Base-by-base conservation (phyloP, 768 basidiomycete species). In the Pleurotus giganteus region DNA sequence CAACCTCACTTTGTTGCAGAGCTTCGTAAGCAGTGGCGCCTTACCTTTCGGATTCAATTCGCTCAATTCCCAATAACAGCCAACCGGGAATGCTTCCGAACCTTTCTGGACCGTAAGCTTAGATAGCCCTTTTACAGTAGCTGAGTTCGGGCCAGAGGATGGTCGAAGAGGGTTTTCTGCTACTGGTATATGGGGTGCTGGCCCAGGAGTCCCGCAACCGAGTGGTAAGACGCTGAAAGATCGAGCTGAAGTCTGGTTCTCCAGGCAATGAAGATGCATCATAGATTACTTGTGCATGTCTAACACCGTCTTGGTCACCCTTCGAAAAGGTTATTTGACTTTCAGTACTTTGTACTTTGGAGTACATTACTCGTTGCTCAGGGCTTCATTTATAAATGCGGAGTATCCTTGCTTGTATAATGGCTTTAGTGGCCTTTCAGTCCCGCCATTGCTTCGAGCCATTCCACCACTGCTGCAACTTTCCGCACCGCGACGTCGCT, bases 401-500 rank as follows among this genome's bases (percentile, higher is more conserved):
- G 15, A 23, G 43, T 23, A 45, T 23, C 17, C 39, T 41, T 34
- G 7, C 32, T 15, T 8, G 15, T 8, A 34, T 34, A 8, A 15
- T 34, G 28, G 9, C 11, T 31, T 49, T n/a, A 12, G 9, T 23
- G 5, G 52, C 34, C 26, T 13, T 36, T 34, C 58, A 89, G 69
- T 0, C 89, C 89, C 3, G 88, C 86, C 74, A 86, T 83, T n/a
- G 63, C 65, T 66, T 90, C 82, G 56, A 92, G 87, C 90, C 90
- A 92, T 4, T 63, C 62, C 2, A 84, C 88, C 27, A 89, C 74
- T 15, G 74, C 70, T 0, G 84, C 80, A 0, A 93, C 89, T 56
- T 78, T 85, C 53, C 81, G 75, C 12, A 92, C 86, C 6, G 76
- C 77, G 7, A 83, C 80, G 54, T 92, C 89, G 55, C 84, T 89